Conservation (phyloP, 2,329 filamentous ascomycete genomes). For the Atkinsonella hypoxylon region DNA sequence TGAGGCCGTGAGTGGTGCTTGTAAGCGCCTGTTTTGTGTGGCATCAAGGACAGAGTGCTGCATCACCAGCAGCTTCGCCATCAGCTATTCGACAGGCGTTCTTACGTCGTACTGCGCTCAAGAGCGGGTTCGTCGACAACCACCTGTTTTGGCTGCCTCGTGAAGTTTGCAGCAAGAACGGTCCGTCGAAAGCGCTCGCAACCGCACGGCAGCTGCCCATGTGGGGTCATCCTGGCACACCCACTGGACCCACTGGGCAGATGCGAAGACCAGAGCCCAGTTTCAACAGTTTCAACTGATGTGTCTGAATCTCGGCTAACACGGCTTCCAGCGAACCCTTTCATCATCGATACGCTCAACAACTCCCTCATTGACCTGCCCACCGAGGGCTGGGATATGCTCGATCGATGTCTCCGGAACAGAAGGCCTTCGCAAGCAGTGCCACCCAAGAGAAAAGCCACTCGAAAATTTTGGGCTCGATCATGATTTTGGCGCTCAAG, state of each 20-base stretch:
- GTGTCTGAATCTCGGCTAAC: slow-evolving; percentile 5
- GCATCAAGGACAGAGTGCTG: too few relatives aligned
- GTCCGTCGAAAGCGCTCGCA: neutral
- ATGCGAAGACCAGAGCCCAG: neutral
- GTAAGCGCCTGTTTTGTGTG: neutral
- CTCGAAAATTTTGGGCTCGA: neutral
- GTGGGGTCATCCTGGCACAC: neutral
- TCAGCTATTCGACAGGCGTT: too few relatives aligned
- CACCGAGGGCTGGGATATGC: slow-evolving; percentile 22
- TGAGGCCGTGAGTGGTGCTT: too few relatives aligned
- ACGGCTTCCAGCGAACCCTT: slow-evolving; percentile 21
- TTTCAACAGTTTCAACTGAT: neutral
- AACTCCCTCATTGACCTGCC: slow-evolving; percentile 25
- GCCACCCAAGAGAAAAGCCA: neutral
- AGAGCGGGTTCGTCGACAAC: neutral
- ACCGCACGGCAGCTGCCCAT: neutral
- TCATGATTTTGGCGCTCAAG: neutral
- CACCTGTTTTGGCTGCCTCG: neutral
- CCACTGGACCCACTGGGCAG: neutral
- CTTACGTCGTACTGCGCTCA: too few relatives aligned
- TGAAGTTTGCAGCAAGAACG: neutral
- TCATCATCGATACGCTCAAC: slow-evolving; percentile 29
- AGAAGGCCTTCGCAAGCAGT: neutral
- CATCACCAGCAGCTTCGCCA: neutral
- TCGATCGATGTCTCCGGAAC: slow-evolving; percentile 18